Percentiles rank a stretch among this genome's conserved stretches.
phyloP scores from a whole-genome alignment of 2,329 filamentous ascomycete genomes.

The Botryotinia convoluta region DNA sequence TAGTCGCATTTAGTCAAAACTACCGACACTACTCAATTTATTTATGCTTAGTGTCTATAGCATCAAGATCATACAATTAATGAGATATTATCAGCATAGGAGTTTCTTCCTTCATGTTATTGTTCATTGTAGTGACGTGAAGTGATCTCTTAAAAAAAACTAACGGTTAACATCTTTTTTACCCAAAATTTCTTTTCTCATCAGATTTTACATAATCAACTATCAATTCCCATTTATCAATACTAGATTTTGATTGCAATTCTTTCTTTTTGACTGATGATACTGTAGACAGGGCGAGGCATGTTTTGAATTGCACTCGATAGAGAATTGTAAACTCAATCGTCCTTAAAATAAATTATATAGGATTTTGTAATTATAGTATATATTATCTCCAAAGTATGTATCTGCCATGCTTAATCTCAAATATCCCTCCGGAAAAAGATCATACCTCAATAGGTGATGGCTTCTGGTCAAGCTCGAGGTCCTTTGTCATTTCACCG shows the following conservation, averaged over 20 bases:
- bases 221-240: not conserved
- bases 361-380: fast-evolving
- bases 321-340: not conserved
- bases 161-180: not conserved
- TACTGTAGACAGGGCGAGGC: too few species aligned
- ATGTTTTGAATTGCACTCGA: not conserved
- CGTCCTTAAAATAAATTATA: not conserved
- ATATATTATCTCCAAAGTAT: not conserved
- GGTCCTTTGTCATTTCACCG: not conserved
- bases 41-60: not conserved
- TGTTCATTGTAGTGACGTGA: not conserved
- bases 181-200: not conserved
- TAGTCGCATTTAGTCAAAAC: not conserved
- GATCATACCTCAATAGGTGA: not conserved
- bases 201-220: not conserved
- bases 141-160: fast-evolving
- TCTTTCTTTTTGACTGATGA: not conserved
- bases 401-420: fast-evolving
- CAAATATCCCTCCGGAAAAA: fast-evolving
- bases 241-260: fast-evolving
- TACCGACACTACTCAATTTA: not conserved
- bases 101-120: not conserved
- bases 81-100: not conserved
- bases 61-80: not conserved
- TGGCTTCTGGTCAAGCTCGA: not conserved